phyloP scores from a whole-genome alignment of 768 basidiomycete genomes.

The Kwoniella heveanensis region DNA sequence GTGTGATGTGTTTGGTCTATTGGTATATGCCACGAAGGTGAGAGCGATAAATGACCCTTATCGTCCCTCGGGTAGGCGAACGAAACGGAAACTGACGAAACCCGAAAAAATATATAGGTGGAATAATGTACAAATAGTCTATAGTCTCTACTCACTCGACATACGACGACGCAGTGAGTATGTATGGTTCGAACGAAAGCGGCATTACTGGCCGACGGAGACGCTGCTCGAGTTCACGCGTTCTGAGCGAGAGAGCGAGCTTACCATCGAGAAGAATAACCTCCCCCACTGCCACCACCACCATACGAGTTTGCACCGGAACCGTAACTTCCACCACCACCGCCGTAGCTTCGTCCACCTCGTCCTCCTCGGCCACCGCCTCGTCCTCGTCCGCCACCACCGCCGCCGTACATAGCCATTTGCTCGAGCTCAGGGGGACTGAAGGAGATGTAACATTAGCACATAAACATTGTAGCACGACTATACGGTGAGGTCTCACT shows the following conservation, averaged over 20 bases:
- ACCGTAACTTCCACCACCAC: slow-evolving; percentile 36
- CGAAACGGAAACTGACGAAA: neutral
- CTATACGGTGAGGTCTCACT: neutral
- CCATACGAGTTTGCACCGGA: slow-evolving; percentile 31
- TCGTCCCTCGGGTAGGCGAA: neutral
- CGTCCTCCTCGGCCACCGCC: slow-evolving; percentile 50
- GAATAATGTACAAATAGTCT: slow-evolving; percentile 1
- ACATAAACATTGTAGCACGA: neutral
- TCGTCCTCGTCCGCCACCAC: slow-evolving; percentile 61
- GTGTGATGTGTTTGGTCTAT: neutral
- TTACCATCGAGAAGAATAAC: slow-evolving; percentile 48
- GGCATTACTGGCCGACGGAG: neutral
- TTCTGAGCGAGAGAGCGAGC: slow-evolving; percentile 2
- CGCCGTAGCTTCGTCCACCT: slow-evolving; percentile 34
- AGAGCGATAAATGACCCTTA: neutral
- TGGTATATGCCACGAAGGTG: neutral
- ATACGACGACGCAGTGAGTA: neutral
- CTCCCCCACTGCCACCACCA: slow-evolving; percentile 46
- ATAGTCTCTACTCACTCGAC: neutral
- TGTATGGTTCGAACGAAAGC: neutral
- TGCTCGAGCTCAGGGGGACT: slow-evolving; percentile 89
- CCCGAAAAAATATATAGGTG: neutral
- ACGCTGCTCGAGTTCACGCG: neutral
- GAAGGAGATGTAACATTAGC: slow-evolving; percentile 7
- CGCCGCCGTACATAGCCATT: slow-evolving; percentile 84